phyloP scores from a whole-genome alignment of 2,329 filamentous ascomycete species.

The Pyrenophora tritici-repentis region DNA sequence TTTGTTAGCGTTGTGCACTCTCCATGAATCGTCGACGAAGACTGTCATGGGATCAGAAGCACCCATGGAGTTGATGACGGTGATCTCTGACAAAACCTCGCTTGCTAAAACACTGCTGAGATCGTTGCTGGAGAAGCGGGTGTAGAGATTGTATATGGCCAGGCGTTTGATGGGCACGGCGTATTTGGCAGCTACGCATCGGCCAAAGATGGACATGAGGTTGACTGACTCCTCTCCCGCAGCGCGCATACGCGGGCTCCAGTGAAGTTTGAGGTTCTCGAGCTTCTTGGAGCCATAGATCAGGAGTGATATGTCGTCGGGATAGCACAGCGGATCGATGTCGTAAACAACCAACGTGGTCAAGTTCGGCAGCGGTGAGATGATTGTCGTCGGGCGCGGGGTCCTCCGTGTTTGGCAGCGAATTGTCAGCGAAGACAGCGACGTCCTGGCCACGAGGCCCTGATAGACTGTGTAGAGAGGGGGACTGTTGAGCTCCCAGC shows the following conservation, averaged over 20 bases:
- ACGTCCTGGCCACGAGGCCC: constrained; percentile 55
- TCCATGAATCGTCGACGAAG: constrained; percentile 64
- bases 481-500: constrained; percentile 66
- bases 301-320: constrained; percentile 64
- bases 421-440: constrained; percentile 60
- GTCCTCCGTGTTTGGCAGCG: constrained; percentile 61
- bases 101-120: constrained; percentile 53
- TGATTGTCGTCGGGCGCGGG: constrained; percentile 60
- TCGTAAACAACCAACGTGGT: constrained; percentile 60
- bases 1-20: constrained; percentile 28
- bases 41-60: constrained; percentile 53
- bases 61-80: constrained; percentile 59
- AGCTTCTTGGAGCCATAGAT: constrained; percentile 60
- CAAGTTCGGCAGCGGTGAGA: constrained; percentile 63
- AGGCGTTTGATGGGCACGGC: constrained; percentile 56
- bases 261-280: constrained; percentile 62
- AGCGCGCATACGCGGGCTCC: constrained; percentile 65
- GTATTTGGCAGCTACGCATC: constrained; percentile 55
- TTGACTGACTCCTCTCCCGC: constrained; percentile 62
- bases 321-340: constrained; percentile 68
- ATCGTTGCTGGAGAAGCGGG: constrained; percentile 54
- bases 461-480: constrained; percentile 63
- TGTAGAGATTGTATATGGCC: constrained; percentile 63
- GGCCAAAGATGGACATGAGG: constrained; percentile 61
- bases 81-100: constrained; percentile 53